phyloP scores from a whole-genome alignment of 2,329 filamentous ascomycete species.

The Cladophialophora bantiana region DNA sequence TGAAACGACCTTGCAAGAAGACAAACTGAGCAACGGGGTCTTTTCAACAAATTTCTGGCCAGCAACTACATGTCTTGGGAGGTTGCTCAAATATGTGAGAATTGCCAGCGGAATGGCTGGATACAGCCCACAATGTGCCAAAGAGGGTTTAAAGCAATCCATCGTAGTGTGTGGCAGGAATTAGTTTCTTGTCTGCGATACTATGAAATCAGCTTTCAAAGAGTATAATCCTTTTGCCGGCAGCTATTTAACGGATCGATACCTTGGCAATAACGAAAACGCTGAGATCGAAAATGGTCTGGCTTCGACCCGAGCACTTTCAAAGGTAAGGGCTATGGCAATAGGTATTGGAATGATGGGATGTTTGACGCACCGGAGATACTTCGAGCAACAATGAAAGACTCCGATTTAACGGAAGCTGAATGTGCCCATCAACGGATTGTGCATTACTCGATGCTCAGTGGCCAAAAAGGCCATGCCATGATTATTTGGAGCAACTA shows the following conservation, averaged over 20 bases:
- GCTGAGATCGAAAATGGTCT: constrained; percentile 44
- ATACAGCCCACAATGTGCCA: constrained; percentile 56
- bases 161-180: constrained; percentile 51
- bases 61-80: constrained; percentile 58
- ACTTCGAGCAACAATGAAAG: constrained; percentile 47
- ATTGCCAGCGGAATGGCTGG: constrained; percentile 53
- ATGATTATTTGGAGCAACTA: constrained; percentile 2
- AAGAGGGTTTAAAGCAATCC: constrained; percentile 53
- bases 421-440: constrained; percentile 58
- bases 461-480: constrained; percentile 7
- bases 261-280: constrained; percentile 33
- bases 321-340: constrained; percentile 49
- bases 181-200: constrained; percentile 53
- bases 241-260: constrained; percentile 55
- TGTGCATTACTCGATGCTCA: constrained; percentile 51
- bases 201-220: constrained; percentile 49
- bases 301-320: constrained; percentile 51
- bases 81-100: constrained; percentile 56
- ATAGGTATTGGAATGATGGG: constrained; percentile 51
- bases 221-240: constrained; percentile 55
- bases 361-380: constrained; percentile 55
- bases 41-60: constrained; percentile 55
- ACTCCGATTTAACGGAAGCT: constrained; percentile 51
- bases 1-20: constrained; percentile 55
- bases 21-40: constrained; percentile 55